Base-by-base conservation (phyloP, 345 rosid species). In the Mercurialis annua region DNA sequence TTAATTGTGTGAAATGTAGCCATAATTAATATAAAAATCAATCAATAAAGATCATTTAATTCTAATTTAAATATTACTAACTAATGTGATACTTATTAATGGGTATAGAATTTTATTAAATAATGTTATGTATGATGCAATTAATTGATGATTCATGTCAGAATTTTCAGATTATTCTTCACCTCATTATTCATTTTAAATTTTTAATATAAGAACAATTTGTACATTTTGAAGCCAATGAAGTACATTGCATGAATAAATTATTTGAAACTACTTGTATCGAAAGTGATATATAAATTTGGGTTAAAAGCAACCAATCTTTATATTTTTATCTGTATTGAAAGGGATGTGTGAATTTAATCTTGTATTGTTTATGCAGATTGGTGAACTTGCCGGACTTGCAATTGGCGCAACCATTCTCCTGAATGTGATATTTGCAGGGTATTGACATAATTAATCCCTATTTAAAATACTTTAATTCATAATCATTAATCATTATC, bases 381-480 rank as follows among this genome's bases (percentile, higher is more conserved):
- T 91, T 52, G 99, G 99, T 53, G 97, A 95, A 54, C 93, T 95
- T 31, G 98, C 98, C 1, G 98, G 98, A 26, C 86, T 94, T 56
- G 98, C 98, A 0, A 82, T 94, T 20, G 99, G 99, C 8, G 68
- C 98, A 1, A 91, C 98, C 6, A 83, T 94, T 36, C 79, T 94
- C 17, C 86, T 94, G 14, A 90, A 94, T 70, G 99, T 94, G 53
- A 69, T 91, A 71, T 80, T 94, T 73, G 85, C 98, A 2, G 99
- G 96, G 99, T 94, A 86, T 55, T 63, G 33, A 62, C 31, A 59
- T 52, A 30, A 54, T 8, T 44, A 21, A 42, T 0, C 23, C 15
- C 18, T 71, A 7, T 12, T 15, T 4, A 7, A 5, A 62, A 8
- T 10, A 31, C 3, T 33, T n/a, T 48, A 30, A 34, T 7, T 5